These are phyloP conservation scores for Ceratocystis ficicola DNA, from an alignment of 2,329 filamentous ascomycete species.

Conservation along the genomic window DNA sequence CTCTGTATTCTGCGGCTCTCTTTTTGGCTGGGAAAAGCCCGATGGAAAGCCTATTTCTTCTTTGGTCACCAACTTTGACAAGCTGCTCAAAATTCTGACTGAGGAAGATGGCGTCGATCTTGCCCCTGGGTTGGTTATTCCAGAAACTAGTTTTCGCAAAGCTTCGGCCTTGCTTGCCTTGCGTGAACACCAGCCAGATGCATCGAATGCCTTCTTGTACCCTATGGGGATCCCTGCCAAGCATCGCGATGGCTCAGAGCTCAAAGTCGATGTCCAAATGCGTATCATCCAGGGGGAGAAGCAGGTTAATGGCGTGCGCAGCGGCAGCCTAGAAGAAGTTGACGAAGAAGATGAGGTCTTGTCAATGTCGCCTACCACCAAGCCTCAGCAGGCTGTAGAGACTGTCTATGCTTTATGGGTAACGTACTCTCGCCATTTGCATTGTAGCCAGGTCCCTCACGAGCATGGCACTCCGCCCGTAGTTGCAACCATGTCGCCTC, in stretches of 20 bases:
- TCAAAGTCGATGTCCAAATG: conserved; percentile 94
- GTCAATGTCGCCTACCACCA: not conserved
- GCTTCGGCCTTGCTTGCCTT: conserved; percentile 75
- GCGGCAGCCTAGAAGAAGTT: conserved; percentile 49
- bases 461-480: conserved; percentile 48
- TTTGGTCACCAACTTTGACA: conserved; percentile 77
- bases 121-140: conserved; percentile 88
- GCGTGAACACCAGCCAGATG: conserved; percentile 69
- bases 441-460: conserved; percentile 53
- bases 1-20: conserved; percentile 78
- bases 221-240: conserved; percentile 74
- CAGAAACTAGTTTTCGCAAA: conserved; percentile 87
- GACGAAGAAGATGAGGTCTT: conserved; percentile 36
- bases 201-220: conserved; percentile 63
- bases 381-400: conserved; percentile 45
- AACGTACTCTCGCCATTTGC: conserved; percentile 86
- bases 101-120: conserved; percentile 77
- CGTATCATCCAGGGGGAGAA: conserved; percentile 85
- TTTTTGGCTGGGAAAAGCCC: conserved; percentile 80
- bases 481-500: conserved; percentile 56
- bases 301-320: conserved; percentile 46
- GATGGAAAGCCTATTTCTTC: conserved; percentile 69
- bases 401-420: conserved; percentile 94
- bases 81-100: conserved; percentile 64
- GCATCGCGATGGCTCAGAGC: conserved; percentile 80